Conservation (phyloP, 345 rosid species). For the Murraya paniculata region DNA sequence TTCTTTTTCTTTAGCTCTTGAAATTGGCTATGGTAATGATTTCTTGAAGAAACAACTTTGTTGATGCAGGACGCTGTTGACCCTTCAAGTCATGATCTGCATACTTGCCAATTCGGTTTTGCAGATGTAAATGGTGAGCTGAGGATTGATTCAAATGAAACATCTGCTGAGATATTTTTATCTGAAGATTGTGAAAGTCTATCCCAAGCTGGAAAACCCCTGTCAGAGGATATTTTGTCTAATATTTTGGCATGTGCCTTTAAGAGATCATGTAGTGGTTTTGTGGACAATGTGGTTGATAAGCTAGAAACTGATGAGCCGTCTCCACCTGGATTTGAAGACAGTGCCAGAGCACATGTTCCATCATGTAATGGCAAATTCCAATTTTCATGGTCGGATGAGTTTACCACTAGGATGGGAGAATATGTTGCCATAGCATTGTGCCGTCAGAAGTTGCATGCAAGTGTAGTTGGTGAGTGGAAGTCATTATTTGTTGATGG, state of each 20-base stretch:
- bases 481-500: constrained; percentile 40
- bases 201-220: constrained; percentile 26
- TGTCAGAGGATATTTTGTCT: constrained; percentile 35
- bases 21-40: neutral
- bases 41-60: constrained; percentile 11
- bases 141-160: constrained; percentile 22
- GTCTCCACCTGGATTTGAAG: constrained; percentile 70
- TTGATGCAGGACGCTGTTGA: constrained; percentile 44
- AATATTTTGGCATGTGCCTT: constrained; percentile 42
- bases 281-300: constrained; percentile 32
- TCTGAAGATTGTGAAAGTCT: constrained; percentile 29
- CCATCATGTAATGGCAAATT: constrained; percentile 39
- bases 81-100: constrained; percentile 22
- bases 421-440: constrained; percentile 63
- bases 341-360: constrained; percentile 19
- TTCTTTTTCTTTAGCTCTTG: neutral
- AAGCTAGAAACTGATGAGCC: constrained; percentile 48
- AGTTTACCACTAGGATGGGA: constrained; percentile 42
- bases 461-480: constrained; percentile 61
- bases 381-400: constrained; percentile 38
- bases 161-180: constrained; percentile 15
- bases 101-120: constrained; percentile 14
- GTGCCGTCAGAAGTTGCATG: constrained; percentile 82
- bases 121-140: constrained; percentile 23
- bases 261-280: constrained; percentile 30